Evolutionary conservation across 352 stramenopile genomes (phyloP).

Genomic region (Pythium plurisporium): DNA sequence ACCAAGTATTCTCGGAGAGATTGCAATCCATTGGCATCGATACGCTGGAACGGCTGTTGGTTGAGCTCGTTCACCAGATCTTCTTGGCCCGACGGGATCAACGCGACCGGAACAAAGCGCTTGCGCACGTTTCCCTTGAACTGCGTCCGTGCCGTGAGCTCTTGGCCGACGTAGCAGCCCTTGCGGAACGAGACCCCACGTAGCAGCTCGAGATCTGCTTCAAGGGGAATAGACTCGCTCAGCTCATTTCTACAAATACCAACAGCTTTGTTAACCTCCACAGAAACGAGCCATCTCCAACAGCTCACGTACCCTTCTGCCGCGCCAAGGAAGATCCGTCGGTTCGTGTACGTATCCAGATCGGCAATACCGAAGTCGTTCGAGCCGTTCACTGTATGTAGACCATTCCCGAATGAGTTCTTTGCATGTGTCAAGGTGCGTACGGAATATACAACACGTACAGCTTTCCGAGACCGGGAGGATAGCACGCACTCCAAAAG

Average conservation of each 20-base stretch:
- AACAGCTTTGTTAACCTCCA: not conserved
- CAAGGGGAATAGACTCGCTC: conserved; percentile 84
- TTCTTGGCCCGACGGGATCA: conserved; percentile 46
- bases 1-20: conserved; percentile 45
- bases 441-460: no score
- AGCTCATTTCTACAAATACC: conserved; percentile 40
- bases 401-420: no score
- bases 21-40: conserved; percentile 35
- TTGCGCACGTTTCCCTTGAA: conserved; percentile 90
- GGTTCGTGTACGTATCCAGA: conserved; percentile 48
- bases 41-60: conserved; percentile 53
- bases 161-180: conserved; percentile 94
- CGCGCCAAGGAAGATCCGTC: conserved; percentile 59
- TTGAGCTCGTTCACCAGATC: conserved; percentile 50
- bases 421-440: no score
- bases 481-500: conserved; percentile 65
- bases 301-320: conserved; percentile 59
- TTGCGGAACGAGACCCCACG: conserved; percentile 91
- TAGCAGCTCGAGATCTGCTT: conserved; percentile 91
- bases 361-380: conserved; percentile 42
- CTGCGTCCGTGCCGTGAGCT: conserved; percentile 92
- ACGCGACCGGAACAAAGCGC: conserved; percentile 65
- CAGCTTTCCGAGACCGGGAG: conserved; percentile 29
- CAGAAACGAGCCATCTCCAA: no score
- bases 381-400: conserved; percentile 44